A percentile compares a stretch with the other conserved stretches of the same genome.
Evolutionary conservation across 2,329 filamentous ascomycete genomes (phyloP).

Genomic region (Knufia fluminis): DNA sequence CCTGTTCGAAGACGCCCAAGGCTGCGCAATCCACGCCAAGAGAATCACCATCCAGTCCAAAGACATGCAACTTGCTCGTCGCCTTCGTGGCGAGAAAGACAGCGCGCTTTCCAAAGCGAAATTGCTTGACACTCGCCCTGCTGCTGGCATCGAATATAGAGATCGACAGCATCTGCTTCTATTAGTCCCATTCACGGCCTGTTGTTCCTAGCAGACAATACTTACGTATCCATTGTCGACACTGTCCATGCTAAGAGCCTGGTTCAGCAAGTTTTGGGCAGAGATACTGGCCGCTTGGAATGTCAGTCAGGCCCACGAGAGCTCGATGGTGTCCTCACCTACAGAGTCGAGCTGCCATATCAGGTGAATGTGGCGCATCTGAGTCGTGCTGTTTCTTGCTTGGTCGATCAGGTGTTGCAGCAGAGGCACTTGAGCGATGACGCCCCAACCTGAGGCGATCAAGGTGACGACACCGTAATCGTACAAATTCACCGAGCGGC

Average conservation of each 20-base stretch:
- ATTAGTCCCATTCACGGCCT: neutral
- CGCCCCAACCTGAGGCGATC: slow-evolving; percentile 27
- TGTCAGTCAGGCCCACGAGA: neutral
- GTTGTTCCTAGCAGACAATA: too few relatives aligned
- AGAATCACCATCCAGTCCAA: slow-evolving; percentile 96
- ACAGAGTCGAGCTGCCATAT: slow-evolving; percentile 27
- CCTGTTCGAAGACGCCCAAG: slow-evolving; percentile 87
- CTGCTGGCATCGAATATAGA: neutral
- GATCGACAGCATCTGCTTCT: neutral
- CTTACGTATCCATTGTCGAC: neutral
- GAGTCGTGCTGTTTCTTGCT: slow-evolving; percentile 26
- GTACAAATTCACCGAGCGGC: slow-evolving; percentile 22
- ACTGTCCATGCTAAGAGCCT: neutral
- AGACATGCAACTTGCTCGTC: slow-evolving; percentile 83
- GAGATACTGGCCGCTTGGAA: neutral
- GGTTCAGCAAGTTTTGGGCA: neutral
- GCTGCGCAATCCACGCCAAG: slow-evolving; percentile 94
- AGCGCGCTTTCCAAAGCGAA: neutral
- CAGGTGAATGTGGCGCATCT: slow-evolving; percentile 25
- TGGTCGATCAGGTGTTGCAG: slow-evolving; percentile 29
- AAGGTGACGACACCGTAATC: slow-evolving; percentile 28
- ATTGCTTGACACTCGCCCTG: neutral
- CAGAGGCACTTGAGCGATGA: slow-evolving; percentile 27
- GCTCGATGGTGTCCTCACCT: slow-evolving; percentile 12
- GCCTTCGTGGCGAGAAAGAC: slow-evolving; percentile 54